Base-by-base conservation (phyloP, 1,284 basidiomycete genomes). In the Dichomitus squalens region DNA sequence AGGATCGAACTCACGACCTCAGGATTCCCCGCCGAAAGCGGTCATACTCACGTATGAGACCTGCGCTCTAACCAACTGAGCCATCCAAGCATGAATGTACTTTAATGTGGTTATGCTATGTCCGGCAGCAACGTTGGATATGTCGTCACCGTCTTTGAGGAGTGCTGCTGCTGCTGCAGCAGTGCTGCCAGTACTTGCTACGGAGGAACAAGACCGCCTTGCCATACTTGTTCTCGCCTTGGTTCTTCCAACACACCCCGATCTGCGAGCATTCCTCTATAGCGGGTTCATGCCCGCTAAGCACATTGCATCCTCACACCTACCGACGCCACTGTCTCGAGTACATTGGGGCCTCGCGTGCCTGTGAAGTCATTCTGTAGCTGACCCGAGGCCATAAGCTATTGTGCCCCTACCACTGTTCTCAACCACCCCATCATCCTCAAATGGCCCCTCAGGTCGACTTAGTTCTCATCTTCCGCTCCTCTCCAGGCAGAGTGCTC, bases 401-500 rank as follows among this genome's bases (percentile, higher is more conserved):
- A 36, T 21, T 23, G 16, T 33, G n/a, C 50, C 36, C 41, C 55
- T 53, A 50, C 51, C 52, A 8, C 36, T 23, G 34, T 33, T 41
- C 38, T 29, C 34, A 49, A 27, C 47, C 11, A 33, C 25, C 25
- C 38, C 46, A 51, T n/a, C 11, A 29, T 44, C 31, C 34, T 25
- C 20, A 5, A 16, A 55, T 68, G 66, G 68, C 77, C 4, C 85
- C 83, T 3, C 76, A 84, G 53, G 84, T 89, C 39, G 89, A 92
- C 72, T 77, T 92, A 39, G 83, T 92, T 52, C 76, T 92, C 61
- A 76, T 88, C 47, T 92, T 92, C 69, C 80, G 81, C 35, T 79
- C 85, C 2, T 75, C 82, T 0, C 76, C 78, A 16, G 68, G 68
- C 50, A 79, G 76, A 12, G 76, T 76, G 2, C 66, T 81, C 20